Base-by-base conservation (phyloP, 2,329 filamentous ascomycete species). In the Ampelomyces quisqualis region DNA sequence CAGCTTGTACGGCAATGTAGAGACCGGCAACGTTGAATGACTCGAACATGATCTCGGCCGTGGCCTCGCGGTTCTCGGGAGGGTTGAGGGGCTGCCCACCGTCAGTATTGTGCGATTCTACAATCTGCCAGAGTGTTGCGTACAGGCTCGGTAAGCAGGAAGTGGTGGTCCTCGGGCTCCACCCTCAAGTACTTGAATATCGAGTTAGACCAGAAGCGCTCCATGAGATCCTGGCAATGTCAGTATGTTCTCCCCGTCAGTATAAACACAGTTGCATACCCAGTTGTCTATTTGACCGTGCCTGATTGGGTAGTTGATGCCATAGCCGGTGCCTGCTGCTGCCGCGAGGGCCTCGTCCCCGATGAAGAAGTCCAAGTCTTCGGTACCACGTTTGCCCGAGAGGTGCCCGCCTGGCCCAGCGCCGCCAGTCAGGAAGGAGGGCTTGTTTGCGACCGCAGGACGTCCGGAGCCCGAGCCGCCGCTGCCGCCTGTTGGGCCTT, bases 141-240 rank as follows among this genome's bases (percentile, higher is more conserved):
- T 80, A 95, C 90, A 45, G 93, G 93, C 70, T 98, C 93, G 47
- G 93, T 98, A 45, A 98, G 83, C 49, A 98, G 83, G 72, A 98
- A 98, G 76, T 95, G 90, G 72, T 98, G 93, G 68, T 98, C 93
- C 74, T 98, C 93, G 20, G 93, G 93, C 73, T 98, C 93, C 56
- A 98, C 93, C 60, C 93, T 84, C 38, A 98, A 80, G 67, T 98
- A 98, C 71, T 98, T 98, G 82, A 98, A 98, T 74, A 98, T 98
- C 51, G 93, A 98, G 76, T 97, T 97, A 56, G 94, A 97, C 93
- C 93, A 98, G 76, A 97, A 98, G 51, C 93, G 85, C 72, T 98
- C 93, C 93, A 98, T 98, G 64, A 96, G 88, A 73, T 98, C 93
- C 88, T 93, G 39, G 48, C 21, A 31, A 24, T 26, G 42, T 64